These are phyloP conservation scores for Yamadazyma dushanensis DNA, from an alignment of 1,139 yeast species.

Conservation along the genomic window DNA sequence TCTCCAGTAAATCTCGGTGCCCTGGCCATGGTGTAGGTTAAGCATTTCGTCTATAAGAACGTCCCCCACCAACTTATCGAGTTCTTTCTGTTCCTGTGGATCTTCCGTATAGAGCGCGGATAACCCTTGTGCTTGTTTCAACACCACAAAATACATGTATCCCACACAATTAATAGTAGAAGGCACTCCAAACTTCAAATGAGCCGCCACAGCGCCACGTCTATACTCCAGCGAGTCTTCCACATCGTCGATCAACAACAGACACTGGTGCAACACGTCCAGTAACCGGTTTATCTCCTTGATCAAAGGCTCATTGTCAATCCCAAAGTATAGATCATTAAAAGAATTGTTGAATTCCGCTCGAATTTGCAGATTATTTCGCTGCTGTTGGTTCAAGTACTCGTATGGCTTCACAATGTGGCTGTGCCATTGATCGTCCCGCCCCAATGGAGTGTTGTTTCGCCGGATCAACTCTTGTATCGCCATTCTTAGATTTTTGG, in stretches of 20 bases:
- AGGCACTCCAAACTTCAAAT: conserved; percentile 71
- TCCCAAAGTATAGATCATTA: conserved; percentile 31
- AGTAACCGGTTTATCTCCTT: conserved; percentile 24
- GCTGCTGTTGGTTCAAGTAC: conserved; percentile 31
- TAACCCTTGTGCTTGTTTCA: conserved; percentile 43
- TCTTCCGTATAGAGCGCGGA: conserved; percentile 18
- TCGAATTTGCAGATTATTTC: conserved; percentile 34
- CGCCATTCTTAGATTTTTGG: too few species aligned
- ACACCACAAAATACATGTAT: conserved; percentile 75
- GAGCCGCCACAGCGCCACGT: conserved; percentile 79
- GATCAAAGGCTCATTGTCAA: conserved; percentile 20
- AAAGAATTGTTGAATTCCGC: conserved; percentile 30
- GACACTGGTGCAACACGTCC: conserved; percentile 30
- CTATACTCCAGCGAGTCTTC: conserved; percentile 74
- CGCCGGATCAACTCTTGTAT: conserved; percentile 15
- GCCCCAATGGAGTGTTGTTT: conserved; percentile 14
- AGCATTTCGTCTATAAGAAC: conserved; percentile 70
- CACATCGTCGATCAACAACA: conserved; percentile 68
- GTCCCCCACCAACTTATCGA: conserved; percentile 17
- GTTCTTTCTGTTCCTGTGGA: conserved; percentile 8
- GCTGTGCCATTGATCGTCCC: conserved; percentile 11
- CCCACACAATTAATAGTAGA: conserved; percentile 82
- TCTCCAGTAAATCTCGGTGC: conserved; percentile 85
- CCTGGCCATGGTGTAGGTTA: conserved; percentile 85
- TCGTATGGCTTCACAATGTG: conserved; percentile 26